Evolutionary conservation across 2,329 filamentous ascomycete species (phyloP).

Genomic region (Lizonia empirigonia): DNA sequence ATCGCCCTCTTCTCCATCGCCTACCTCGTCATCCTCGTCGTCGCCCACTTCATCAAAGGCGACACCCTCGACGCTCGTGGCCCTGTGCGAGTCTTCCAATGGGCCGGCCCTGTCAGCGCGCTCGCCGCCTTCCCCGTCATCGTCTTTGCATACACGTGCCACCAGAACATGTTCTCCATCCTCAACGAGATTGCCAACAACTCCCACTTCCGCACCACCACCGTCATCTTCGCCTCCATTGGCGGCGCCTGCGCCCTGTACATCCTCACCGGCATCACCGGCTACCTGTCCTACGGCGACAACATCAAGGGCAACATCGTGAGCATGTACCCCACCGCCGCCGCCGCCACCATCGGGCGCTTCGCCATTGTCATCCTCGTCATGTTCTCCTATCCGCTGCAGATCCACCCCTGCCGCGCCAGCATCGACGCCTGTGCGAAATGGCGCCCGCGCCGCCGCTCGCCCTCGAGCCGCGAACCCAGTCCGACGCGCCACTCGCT

Average conservation of each 20-base stretch:
- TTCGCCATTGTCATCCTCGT: slow-evolving; percentile 95
- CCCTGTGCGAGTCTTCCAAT: slow-evolving; percentile 75
- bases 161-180: slow-evolving; percentile 99
- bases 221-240: slow-evolving; percentile 81
- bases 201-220: slow-evolving; percentile 75
- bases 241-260: slow-evolving; percentile 88
- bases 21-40: slow-evolving; percentile 89
- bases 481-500: slow-evolving; percentile 52
- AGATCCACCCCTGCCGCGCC: slow-evolving; percentile 95
- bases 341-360: slow-evolving; percentile 88
- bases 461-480: slow-evolving; percentile 30
- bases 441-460: slow-evolving; percentile 70
- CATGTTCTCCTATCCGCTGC: slow-evolving; percentile 93
- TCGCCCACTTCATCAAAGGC: slow-evolving; percentile 83
- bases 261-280: slow-evolving; percentile 88
- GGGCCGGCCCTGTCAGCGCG: slow-evolving; percentile 77
- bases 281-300: slow-evolving; percentile 94
- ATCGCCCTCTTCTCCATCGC: slow-evolving; percentile 90
- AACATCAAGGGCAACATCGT: slow-evolving; percentile 91
- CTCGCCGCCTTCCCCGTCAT: slow-evolving; percentile 91
- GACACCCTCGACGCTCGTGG: slow-evolving; percentile 78
- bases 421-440: slow-evolving; percentile 91
- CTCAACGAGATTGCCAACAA: slow-evolving; percentile 92
- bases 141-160: slow-evolving; percentile 98
- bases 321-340: slow-evolving; percentile 69